Conservation (phyloP, 1,284 basidiomycete genomes). For the Trametes hirsuta region DNA sequence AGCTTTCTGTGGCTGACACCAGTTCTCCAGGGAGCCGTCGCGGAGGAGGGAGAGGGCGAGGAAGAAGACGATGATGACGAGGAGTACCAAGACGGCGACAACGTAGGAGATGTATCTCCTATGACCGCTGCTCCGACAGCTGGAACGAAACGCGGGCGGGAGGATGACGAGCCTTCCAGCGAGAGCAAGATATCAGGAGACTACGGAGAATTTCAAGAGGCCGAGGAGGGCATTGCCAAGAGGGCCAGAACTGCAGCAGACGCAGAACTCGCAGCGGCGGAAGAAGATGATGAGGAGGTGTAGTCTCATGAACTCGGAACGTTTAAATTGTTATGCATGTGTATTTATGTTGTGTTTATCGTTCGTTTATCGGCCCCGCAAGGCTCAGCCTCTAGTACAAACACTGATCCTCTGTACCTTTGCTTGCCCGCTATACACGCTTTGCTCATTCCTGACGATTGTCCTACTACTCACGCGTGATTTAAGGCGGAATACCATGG, state of each 20-base stretch:
- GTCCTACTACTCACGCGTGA: no score
- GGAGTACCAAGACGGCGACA: conserved; percentile 37
- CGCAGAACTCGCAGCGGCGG: conserved; percentile 3
- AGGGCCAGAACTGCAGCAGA: conserved; percentile 26
- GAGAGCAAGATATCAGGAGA: conserved; percentile 33
- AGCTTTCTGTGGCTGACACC: neutral
- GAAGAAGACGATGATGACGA: conserved; percentile 43
- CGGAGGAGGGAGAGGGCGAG: conserved; percentile 25
- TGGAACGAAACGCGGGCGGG: conserved; percentile 42
- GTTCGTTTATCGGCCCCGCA: neutral
- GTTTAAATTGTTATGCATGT: no score
- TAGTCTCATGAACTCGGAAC: neutral
- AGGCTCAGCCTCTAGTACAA: conserved; percentile 3
- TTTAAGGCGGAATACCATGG: no score
- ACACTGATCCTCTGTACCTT: neutral
- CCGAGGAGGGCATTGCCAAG: conserved; percentile 46
- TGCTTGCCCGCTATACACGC: no score
- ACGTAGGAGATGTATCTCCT: conserved; percentile 24
- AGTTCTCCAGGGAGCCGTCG: conserved; percentile 2
- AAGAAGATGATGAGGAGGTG: conserved; percentile 18
- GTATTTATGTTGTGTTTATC: conserved; percentile 7
- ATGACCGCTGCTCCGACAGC: conserved; percentile 26
- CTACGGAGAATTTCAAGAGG: conserved; percentile 37
- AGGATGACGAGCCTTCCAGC: conserved; percentile 34
- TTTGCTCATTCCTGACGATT: no score